phyloP scores from a whole-genome alignment of 257 asterid species.

The Rhazya stricta region DNA sequence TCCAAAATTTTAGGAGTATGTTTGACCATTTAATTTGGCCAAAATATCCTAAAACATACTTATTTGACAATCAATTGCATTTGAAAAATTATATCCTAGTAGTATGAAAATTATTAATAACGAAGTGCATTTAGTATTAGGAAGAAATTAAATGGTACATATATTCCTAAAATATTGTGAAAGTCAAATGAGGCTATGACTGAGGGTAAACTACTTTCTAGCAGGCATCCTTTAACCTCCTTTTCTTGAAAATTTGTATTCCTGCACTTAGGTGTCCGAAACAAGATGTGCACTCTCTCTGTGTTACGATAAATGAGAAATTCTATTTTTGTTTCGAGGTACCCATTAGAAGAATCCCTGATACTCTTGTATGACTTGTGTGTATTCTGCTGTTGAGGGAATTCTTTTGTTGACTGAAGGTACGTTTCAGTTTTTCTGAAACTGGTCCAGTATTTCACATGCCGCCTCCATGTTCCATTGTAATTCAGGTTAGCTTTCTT shows the following conservation, averaged over 20 bases:
- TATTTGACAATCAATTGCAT: not conserved
- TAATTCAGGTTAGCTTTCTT: slow-evolving; percentile 59
- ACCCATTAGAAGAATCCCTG: not conserved
- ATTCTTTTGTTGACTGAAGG: slow-evolving; percentile 41
- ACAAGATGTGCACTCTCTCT: not conserved
- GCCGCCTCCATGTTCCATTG: slow-evolving; percentile 92
- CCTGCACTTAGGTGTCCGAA: slow-evolving; percentile 4
- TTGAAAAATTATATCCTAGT: not conserved
- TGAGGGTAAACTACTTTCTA: not conserved
- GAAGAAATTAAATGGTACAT: not conserved
- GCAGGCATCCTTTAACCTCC: not conserved
- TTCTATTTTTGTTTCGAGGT: slow-evolving; percentile 3
- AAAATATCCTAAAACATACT: not conserved
- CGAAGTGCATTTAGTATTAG: not conserved
- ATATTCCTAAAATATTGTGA: not conserved
- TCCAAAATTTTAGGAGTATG: not conserved
- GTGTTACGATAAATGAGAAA: not conserved
- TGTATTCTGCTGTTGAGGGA: slow-evolving; percentile 15
- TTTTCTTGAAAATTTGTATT: not conserved
- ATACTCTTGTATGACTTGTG: slow-evolving; percentile 7
- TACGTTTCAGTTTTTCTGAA: slow-evolving; percentile 63
- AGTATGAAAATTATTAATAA: not conserved
- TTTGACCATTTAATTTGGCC: not conserved
- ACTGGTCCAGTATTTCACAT: slow-evolving; percentile 63
- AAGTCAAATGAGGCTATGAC: not conserved